Conservation (phyloP, 805 yeast species). For the Cyberlindnera maclurae region DNA sequence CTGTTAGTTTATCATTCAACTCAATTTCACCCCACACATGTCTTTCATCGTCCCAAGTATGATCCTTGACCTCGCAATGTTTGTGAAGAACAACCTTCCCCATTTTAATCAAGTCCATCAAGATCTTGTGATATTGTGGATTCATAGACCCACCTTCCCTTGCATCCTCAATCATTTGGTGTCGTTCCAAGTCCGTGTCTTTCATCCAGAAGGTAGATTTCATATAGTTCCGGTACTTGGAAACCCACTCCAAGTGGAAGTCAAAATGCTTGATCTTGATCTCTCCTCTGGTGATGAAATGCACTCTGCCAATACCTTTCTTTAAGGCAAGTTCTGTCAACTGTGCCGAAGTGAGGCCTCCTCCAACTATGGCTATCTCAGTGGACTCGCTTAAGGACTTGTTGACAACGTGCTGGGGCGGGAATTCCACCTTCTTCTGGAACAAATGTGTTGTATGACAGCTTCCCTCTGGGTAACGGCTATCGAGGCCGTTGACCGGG, state of each 20-base stretch:
- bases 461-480: slow-evolving; percentile 6
- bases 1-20: slow-evolving; percentile 1
- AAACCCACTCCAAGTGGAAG: slow-evolving; percentile 42
- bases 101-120: slow-evolving; percentile 25
- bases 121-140: slow-evolving; percentile 33
- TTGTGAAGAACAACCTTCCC: slow-evolving; percentile 28
- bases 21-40: slow-evolving; percentile 23
- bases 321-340: slow-evolving; percentile 32
- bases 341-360: slow-evolving; percentile 41
- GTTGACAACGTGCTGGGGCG: not conserved
- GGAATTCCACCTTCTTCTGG: slow-evolving; percentile 2
- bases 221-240: slow-evolving; percentile 39
- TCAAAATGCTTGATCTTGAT: slow-evolving; percentile 40
- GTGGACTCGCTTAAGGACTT: not conserved
- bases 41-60: slow-evolving; percentile 23
- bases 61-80: slow-evolving; percentile 23
- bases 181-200: slow-evolving; percentile 36
- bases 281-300: slow-evolving; percentile 30
- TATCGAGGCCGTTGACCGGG: slow-evolving; percentile 5
- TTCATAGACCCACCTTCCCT: slow-evolving; percentile 40
- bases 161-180: slow-evolving; percentile 33
- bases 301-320: slow-evolving; percentile 27
- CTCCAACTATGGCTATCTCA: slow-evolving; percentile 33
- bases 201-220: slow-evolving; percentile 34
- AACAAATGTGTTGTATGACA: slow-evolving; percentile 12